Base-by-base conservation (phyloP, 23 red algal species). In the Cyanidium caldarium region DNA sequence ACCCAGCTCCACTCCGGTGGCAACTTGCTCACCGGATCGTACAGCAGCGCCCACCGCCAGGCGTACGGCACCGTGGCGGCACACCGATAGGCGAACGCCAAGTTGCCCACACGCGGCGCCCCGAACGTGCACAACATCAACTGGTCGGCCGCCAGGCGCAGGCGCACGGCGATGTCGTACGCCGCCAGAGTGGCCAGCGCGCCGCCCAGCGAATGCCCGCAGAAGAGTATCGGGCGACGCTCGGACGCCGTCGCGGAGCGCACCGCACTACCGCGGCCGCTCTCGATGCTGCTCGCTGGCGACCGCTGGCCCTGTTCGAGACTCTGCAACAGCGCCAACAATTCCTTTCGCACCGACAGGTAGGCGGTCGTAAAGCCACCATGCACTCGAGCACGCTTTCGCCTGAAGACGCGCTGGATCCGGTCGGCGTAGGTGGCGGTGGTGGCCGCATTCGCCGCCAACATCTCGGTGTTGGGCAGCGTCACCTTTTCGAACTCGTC, bases 41-140 rank as follows among this genome's bases (percentile, higher is more conserved):
- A 10, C 12, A 44, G 12, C 40, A 17, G 12, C 17, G 40, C 40
- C 40, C 40, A 44, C 17, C 40, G 40, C 12, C 10, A 44, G 10
- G 40, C 10, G 17, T 13, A 66, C 58, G 2, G 58, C 25, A 23
- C 58, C 17, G 13, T 34, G 17, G 33, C 17, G 17, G 31, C 17
- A 23, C 16, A 33, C 25, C 3, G 33, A 16, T 2, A n/a, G 17
- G 1, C 25, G 44, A 89, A 89, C 25, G 77, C 41, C 34, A 41
- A 38, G 31, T 89, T 89, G 36, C 85, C 85, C 19, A 89, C 77
- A 19, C 85, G 77, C 37, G 85, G 85, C 34, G 77, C 75, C 30
- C 85, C 85, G 51, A 89, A 89, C 13, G 85, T 82, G 2, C 71
- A 61, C n/a, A 76, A 61, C 15, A 57, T 38, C 0, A 89, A 67